These are phyloP conservation scores for Serendipita sp. DNA, from an alignment of 768 basidiomycete genomes.

Conservation along the genomic window DNA sequence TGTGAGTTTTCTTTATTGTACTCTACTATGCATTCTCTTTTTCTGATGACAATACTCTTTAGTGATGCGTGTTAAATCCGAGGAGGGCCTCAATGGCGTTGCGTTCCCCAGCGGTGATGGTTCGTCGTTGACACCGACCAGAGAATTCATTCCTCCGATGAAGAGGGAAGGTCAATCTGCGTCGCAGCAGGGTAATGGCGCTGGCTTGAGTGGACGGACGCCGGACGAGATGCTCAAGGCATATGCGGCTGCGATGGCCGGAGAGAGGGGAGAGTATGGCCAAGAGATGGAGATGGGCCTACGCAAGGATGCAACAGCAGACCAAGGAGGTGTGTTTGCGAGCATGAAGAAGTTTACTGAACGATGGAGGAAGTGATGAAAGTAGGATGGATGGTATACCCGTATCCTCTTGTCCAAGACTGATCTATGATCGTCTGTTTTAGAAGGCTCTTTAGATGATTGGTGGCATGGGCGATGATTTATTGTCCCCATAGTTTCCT, in stretches of 20 bases:
- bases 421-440: too few species aligned
- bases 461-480: too few species aligned
- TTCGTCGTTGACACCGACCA: neutral
- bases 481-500: too few species aligned
- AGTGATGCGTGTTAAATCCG: conserved; percentile 2
- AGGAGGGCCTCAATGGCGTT: neutral
- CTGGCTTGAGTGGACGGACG: neutral
- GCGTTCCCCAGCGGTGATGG: neutral
- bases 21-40: neutral
- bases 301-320: too few species aligned
- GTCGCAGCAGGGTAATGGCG: neutral
- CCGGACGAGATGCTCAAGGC: neutral
- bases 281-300: neutral
- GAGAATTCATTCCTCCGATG: neutral
- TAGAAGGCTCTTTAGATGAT: too few species aligned
- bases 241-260: neutral
- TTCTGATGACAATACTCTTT: neutral
- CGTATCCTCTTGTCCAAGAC: too few species aligned
- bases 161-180: neutral
- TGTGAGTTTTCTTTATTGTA: neutral
- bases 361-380: too few species aligned
- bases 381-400: too few species aligned
- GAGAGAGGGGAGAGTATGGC: neutral
- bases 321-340: too few species aligned
- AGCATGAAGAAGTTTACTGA: too few species aligned